phyloP scores from a whole-genome alignment of 768 basidiomycete genomes.

The Lanmaoa pseudosensibilis region DNA sequence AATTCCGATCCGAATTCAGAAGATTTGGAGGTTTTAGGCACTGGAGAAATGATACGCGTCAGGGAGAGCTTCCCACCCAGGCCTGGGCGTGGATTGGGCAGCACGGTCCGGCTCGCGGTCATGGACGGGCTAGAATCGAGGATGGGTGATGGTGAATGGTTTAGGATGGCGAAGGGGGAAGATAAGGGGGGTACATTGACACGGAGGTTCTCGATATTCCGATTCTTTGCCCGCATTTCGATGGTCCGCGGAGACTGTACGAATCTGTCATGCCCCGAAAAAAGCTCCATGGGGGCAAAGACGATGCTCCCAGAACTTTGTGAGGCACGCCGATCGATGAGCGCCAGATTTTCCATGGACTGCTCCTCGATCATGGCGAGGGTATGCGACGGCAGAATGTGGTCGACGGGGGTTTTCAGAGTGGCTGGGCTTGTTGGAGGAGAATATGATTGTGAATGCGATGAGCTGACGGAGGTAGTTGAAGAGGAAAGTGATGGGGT shows the following conservation, averaged over 20 bases:
- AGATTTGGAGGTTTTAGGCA: slow-evolving; percentile 15
- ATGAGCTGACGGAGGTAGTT: slow-evolving; percentile 38
- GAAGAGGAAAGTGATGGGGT: slow-evolving; percentile 51
- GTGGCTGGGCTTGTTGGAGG: slow-evolving; percentile 37
- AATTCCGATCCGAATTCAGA: slow-evolving; percentile 5
- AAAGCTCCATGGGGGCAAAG: slow-evolving; percentile 20
- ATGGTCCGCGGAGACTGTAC: background rate
- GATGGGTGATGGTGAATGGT: slow-evolving; percentile 17
- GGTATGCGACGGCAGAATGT: slow-evolving; percentile 19
- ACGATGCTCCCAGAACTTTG: slow-evolving; percentile 23
- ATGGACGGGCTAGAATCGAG: slow-evolving; percentile 4
- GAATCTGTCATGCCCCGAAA: slow-evolving; percentile 24
- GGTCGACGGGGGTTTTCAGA: slow-evolving; percentile 35
- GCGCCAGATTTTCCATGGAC: slow-evolving; percentile 20
- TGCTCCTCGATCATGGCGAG: slow-evolving; percentile 44
- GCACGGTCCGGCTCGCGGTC: background rate
- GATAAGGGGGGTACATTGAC: slow-evolving; percentile 28
- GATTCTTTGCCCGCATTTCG: slow-evolving; percentile 23
- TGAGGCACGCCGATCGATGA: slow-evolving; percentile 11
- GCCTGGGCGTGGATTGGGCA: slow-evolving; percentile 6
- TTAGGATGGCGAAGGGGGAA: slow-evolving; percentile 17
- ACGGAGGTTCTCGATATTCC: slow-evolving; percentile 32
- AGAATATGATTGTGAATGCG: slow-evolving; percentile 31
- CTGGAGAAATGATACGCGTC: slow-evolving; percentile 30
- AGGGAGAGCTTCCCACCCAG: slow-evolving; percentile 22